Evolutionary conservation across 2,329 filamentous ascomycete genomes (phyloP), one percentile per base, ranked within the genome.

Genomic region (Monilinia aucupariae): DNA sequence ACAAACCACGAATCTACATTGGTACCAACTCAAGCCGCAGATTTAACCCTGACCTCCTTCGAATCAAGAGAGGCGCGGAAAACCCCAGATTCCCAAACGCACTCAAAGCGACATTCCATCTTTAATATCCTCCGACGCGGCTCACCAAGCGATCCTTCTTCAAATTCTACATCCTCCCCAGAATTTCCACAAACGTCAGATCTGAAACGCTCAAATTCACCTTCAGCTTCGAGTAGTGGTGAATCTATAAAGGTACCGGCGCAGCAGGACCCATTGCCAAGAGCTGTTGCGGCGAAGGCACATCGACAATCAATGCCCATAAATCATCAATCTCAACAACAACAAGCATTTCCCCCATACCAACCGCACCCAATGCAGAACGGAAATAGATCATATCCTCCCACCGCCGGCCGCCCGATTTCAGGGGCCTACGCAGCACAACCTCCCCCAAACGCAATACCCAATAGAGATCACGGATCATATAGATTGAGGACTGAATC

Each of bases 401-500:
- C 75, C 27, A 69, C 67, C 15, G 48, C 67, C 49, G 72, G 74
- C 60, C 76, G 79, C 56, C 80, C 81, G 32, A 72, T 78, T 61
- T 81, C 81, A 53, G 75, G 77, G 39, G 75, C 79, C 56, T 81
- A 81, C 68, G 73, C 78, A 48, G 67, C 71, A 59, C 75, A 76
- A 65, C 71, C 76, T 63, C 74, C 75, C 25, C 64, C 70, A 17
- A 78, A 79, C 65, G 77, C 66, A 69, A 76, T 68, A 15, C 76
- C 62, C 65, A 75, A 65, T 64, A 75, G 62, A 69, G 74, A 70
- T 67, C 72, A 75, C 65, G 75, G 74, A 51, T 78, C 79, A 64
- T 80, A 83, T 72, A 78, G 86, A 69, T 75, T 84, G 63, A 80
- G 82, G 68, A 84, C 78, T 60, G 85, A 89, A 70, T 79, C 82